Conservation (phyloP, 2,329 filamentous ascomycete species). For the Clarireedia homoeocarpa region DNA sequence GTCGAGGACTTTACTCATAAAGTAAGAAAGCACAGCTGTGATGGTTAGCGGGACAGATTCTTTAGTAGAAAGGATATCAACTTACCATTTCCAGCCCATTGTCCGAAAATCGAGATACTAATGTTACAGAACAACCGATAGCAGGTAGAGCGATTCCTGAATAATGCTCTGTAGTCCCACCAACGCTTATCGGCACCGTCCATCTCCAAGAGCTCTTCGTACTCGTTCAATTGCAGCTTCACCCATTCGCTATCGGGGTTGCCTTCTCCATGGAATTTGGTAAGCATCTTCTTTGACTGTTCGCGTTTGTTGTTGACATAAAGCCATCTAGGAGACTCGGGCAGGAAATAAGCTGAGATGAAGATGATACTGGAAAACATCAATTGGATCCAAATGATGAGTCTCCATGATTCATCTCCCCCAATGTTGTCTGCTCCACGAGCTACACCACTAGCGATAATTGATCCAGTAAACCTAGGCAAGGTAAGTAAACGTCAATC, state of each 20-base stretch:
- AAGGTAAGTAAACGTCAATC: conserved; percentile 10
- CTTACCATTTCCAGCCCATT: conserved; percentile 38
- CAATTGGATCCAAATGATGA: conserved; percentile 43
- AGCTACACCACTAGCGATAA: conserved; percentile 46
- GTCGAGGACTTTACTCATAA: conserved; percentile 44
- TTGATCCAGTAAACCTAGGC: conserved; percentile 40
- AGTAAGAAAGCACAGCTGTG: conserved; percentile 40
- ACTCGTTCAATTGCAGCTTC: conserved; percentile 40
- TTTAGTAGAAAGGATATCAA: not conserved
- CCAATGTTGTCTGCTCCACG: conserved; percentile 41
- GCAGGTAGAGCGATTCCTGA: conserved; percentile 40
- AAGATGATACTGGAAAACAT: conserved; percentile 39
- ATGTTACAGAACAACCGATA: conserved; percentile 44
- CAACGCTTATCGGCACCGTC: conserved; percentile 46
- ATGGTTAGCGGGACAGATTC: conserved; percentile 8
- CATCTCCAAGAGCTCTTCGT: conserved; percentile 40
- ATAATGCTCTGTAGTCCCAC: conserved; percentile 48
- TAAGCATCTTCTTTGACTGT: conserved; percentile 44
- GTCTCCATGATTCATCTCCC: conserved; percentile 38
- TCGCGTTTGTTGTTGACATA: conserved; percentile 47
- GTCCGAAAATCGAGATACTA: conserved; percentile 44
- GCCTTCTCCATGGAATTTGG: conserved; percentile 48
- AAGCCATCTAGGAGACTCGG: conserved; percentile 56
- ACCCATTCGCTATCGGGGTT: conserved; percentile 42
- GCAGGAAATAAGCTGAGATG: conserved; percentile 44